These are phyloP conservation scores for Fagopyrum homotropicum DNA, from an alignment of 148 eudicot species.

Conservation along the genomic window DNA sequence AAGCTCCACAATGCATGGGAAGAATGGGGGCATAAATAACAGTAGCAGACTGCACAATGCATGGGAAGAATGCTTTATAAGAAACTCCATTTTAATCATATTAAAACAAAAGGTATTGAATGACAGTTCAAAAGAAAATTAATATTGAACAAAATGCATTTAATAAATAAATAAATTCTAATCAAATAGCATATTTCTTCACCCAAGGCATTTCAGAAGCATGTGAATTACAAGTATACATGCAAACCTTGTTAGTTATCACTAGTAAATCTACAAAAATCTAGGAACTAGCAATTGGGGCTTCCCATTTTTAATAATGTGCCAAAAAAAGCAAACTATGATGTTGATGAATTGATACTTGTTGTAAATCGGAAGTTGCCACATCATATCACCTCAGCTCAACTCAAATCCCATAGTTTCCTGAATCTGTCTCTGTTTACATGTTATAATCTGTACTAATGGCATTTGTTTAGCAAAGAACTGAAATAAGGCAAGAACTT, in stretches of 20 bases:
- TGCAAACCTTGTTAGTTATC: background rate
- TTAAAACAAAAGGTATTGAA: background rate
- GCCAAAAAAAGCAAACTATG: background rate
- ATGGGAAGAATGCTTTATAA: constrained; percentile 13
- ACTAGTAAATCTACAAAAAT: background rate
- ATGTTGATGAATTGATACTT: background rate
- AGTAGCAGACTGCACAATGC: constrained; percentile 18
- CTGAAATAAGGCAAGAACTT: background rate
- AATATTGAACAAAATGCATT: background rate
- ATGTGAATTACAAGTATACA: background rate
- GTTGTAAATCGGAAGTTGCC: background rate
- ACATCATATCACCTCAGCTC: background rate
- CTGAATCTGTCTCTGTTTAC: background rate
- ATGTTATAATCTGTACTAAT: background rate
- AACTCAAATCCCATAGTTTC: background rate
- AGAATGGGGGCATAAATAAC: constrained; percentile 23
- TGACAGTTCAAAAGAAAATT: background rate
- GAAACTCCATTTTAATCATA: background rate
- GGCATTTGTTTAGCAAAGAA: background rate
- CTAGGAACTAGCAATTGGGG: background rate
- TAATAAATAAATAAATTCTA: background rate
- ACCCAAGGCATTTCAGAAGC: background rate
- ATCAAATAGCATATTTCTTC: background rate
- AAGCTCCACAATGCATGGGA: constrained; percentile 40
- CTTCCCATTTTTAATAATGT: background rate